These are phyloP conservation scores for Tolypocladium nubicola DNA, from an alignment of 2,329 filamentous ascomycete genomes.

Conservation along the genomic window DNA sequence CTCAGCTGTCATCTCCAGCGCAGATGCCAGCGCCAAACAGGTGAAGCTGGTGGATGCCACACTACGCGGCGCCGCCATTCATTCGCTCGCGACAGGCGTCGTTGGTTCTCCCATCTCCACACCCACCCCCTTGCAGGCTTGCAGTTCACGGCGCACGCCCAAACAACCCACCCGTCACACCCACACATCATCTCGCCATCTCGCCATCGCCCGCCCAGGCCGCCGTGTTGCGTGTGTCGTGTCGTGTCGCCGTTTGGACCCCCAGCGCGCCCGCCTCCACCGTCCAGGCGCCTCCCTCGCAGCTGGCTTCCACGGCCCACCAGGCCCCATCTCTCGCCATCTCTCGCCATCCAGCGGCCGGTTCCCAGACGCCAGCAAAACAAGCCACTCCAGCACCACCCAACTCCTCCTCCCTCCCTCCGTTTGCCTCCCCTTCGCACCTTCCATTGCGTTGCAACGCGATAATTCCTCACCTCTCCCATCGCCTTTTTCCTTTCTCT, in stretches of 20 bases:
- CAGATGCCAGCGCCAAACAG: not conserved
- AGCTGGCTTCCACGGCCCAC: not conserved
- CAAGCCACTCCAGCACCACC: constrained; percentile 4
- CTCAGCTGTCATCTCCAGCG: not conserved
- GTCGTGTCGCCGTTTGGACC: not conserved
- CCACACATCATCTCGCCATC: not conserved
- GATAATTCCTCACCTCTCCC: constrained; percentile 9
- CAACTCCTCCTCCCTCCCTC: constrained; percentile 9
- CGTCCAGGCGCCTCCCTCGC: not conserved
- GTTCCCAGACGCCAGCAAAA: constrained; percentile 4
- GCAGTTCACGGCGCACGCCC: not conserved
- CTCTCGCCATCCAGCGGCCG: not conserved
- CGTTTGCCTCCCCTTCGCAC: constrained; percentile 12
- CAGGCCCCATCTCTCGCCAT: not conserved
- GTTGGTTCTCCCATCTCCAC: not conserved
- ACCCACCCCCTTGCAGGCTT: not conserved
- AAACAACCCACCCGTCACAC: not conserved
- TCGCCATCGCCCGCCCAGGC: not conserved
- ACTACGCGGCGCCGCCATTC: not conserved
- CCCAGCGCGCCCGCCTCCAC: not conserved
- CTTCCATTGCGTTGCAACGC: constrained; percentile 14
- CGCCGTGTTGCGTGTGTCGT: not conserved
- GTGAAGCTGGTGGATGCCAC: not conserved
- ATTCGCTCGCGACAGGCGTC: not conserved
- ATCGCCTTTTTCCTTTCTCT: constrained; percentile 15